Conservation (phyloP, 805 yeast species). For the Zygotorulaspora florentina region DNA sequence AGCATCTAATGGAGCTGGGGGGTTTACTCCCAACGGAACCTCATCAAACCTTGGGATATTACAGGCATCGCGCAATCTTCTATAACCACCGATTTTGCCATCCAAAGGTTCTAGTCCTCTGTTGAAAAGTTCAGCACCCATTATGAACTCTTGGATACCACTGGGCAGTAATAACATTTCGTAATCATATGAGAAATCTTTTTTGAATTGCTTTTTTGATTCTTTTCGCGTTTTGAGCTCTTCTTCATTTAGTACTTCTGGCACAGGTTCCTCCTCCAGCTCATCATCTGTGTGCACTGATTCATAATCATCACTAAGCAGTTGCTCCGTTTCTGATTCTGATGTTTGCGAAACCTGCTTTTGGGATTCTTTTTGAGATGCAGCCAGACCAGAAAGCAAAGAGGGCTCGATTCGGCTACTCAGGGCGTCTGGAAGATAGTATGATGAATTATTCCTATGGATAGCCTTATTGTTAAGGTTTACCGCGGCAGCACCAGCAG, state of each 20-base stretch:
- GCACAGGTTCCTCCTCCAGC: conserved; percentile 19
- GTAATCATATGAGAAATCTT: conserved; percentile 15
- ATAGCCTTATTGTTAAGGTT: conserved; percentile 24
- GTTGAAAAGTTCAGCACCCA: conserved; percentile 27
- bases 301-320: conserved; percentile 20
- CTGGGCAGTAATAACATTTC: conserved; percentile 28
- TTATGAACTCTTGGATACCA: conserved; percentile 35
- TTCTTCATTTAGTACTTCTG: conserved; percentile 15
- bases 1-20: conserved; percentile 36
- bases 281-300: conserved; percentile 27
- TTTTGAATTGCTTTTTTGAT: conserved; percentile 12
- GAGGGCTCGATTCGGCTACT: neutral
- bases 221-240: conserved; percentile 12
- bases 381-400: neutral
- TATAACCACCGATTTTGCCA: conserved; percentile 29
- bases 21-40: conserved; percentile 30
- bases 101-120: conserved; percentile 21
- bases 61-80: conserved; percentile 30
- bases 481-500: conserved; percentile 29
- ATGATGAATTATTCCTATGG: conserved; percentile 10
- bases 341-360: conserved; percentile 2
- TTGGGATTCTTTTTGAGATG: conserved; percentile 2
- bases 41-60: conserved; percentile 23
- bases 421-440: conserved; percentile 8
- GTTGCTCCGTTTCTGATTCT: conserved; percentile 6